These are phyloP conservation scores for Leccinum rimulosum DNA, from an alignment of 768 basidiomycete species.

Conservation along the genomic window DNA sequence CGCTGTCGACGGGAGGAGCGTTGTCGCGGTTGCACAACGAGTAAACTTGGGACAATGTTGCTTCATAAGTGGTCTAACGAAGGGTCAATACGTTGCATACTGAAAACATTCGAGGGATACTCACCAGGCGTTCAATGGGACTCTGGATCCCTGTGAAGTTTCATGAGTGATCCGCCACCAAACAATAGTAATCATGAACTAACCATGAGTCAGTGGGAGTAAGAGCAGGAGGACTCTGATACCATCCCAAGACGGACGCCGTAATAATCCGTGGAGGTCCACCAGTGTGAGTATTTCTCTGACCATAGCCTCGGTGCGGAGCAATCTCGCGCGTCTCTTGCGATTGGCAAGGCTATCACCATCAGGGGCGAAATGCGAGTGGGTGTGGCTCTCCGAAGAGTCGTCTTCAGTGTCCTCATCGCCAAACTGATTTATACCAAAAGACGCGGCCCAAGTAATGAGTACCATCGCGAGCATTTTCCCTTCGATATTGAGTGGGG, in stretches of 20 bases:
- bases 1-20: conserved; percentile 45
- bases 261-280: conserved; percentile 74
- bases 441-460: conserved; percentile 87
- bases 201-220: conserved; percentile 83
- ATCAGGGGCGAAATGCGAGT: conserved; percentile 16
- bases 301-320: conserved; percentile 65
- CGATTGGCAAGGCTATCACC: conserved; percentile 33
- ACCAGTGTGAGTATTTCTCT: conserved; percentile 76
- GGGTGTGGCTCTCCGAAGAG: conserved; percentile 3
- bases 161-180: conserved; percentile 7
- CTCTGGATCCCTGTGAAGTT: conserved; percentile 25
- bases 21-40: conserved; percentile 61
- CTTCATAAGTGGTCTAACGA: conserved; percentile 67
- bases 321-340: conserved; percentile 45
- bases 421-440: conserved; percentile 79
- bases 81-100: conserved; percentile 6
- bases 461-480: conserved; percentile 75
- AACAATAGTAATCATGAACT: conserved; percentile 11
- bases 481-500: conserved; percentile 67
- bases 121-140: conserved; percentile 25
- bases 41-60: conserved; percentile 78
- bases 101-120: neutral
- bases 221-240: conserved; percentile 76
- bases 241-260: conserved; percentile 85
- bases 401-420: conserved; percentile 35